Conservation (phyloP, 371 early-diverging fungal genomes). For the Apophysomyces elegans region DNA sequence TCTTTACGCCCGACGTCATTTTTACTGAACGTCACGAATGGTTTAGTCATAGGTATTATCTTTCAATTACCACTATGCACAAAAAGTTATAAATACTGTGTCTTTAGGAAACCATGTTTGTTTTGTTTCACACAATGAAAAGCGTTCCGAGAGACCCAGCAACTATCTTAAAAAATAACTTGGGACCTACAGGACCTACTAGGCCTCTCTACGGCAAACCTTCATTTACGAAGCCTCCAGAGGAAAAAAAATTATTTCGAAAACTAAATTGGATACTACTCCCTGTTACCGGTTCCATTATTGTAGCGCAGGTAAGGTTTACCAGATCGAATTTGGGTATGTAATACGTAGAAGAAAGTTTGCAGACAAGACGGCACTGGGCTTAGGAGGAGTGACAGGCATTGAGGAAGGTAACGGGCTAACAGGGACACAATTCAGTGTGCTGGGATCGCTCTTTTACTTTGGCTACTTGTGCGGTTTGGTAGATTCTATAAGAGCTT, state of each 20-base stretch:
- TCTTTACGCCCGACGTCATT: no score
- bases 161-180: no score
- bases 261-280: conserved; percentile 33
- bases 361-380: conserved; percentile 35
- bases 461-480: neutral
- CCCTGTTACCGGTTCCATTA: conserved; percentile 29
- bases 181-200: neutral
- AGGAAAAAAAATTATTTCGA: conserved; percentile 31
- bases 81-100: no score
- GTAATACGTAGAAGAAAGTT: conserved; percentile 14
- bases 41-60: no score
- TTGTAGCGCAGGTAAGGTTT: conserved; percentile 32
- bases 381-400: conserved; percentile 31
- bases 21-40: no score
- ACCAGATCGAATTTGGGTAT: neutral
- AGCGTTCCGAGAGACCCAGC: no score
- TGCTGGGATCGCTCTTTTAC: conserved; percentile 36
- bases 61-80: no score
- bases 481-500: neutral
- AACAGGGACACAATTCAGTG: conserved; percentile 30
- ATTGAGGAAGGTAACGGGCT: conserved; percentile 30
- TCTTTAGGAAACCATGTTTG: no score
- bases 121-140: no score
- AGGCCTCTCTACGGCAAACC: neutral
- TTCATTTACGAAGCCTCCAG: conserved; percentile 12